Evolutionary conservation across 805 yeast genomes (phyloP).

Genomic region (Saccharomycopsis malanga): DNA sequence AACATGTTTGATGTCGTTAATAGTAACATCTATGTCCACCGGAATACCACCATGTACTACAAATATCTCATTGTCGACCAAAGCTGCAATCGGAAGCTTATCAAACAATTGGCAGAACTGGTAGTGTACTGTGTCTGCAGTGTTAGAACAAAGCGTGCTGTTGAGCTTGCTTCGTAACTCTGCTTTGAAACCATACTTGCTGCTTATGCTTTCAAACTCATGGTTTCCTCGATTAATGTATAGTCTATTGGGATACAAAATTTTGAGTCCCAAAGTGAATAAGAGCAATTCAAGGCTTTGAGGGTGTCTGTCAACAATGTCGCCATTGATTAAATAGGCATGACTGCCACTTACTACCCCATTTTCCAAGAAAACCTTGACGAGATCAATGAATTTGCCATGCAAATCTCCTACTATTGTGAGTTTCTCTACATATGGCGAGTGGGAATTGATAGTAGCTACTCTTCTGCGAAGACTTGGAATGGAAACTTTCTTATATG

Average conservation of each 20-base stretch:
- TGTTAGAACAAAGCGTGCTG: too few species aligned
- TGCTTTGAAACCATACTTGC: neutral
- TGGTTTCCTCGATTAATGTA: neutral
- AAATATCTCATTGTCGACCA: neutral
- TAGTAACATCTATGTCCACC: neutral
- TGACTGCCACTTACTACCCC: neutral
- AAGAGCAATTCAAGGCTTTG: neutral
- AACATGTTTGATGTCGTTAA: neutral
- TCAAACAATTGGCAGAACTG: neutral
- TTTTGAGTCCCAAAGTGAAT: neutral
- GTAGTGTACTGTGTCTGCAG: neutral
- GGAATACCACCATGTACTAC: neutral
- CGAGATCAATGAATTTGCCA: neutral
- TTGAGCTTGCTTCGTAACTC: neutral
- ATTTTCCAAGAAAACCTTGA: neutral
- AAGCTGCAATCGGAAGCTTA: neutral
- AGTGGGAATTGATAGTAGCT: neutral
- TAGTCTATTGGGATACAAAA: neutral
- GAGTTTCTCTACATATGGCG: neutral
- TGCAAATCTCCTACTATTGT: neutral
- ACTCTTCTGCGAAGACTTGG: neutral
- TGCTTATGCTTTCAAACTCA: neutral
- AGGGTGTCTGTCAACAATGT: neutral
- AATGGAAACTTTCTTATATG: too few species aligned
- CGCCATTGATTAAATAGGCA: neutral